Evolutionary conservation across 768 basidiomycete species (phyloP).

Genomic region (Xerocomellus amylosporus): DNA sequence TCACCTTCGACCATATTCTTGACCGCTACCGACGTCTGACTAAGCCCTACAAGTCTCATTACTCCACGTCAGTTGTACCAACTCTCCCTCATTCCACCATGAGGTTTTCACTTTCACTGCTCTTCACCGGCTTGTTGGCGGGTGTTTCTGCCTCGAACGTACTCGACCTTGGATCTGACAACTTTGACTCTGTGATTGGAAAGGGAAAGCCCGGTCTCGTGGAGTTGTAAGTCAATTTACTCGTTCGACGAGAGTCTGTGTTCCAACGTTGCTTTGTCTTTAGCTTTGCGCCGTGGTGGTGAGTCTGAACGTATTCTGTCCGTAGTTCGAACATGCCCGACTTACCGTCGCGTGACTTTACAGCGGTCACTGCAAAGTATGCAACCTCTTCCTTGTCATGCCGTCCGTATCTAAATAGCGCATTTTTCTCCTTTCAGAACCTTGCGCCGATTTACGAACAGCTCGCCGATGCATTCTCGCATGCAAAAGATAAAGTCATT

Average conservation of each 20-base stretch:
- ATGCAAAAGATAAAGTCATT: constrained; percentile 76
- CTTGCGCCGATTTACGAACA: constrained; percentile 88
- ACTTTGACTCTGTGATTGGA: constrained; percentile 76
- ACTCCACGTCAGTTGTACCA: constrained; percentile 29
- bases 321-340: neutral
- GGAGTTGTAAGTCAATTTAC: constrained; percentile 69
- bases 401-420: neutral
- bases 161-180: constrained; percentile 67
- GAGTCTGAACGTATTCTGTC: constrained; percentile 27
- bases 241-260: neutral
- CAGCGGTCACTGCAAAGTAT: constrained; percentile 87
- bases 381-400: constrained; percentile 2
- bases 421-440: constrained; percentile 47
- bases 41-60: constrained; percentile 10
- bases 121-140: constrained; percentile 55
- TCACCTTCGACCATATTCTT: neutral
- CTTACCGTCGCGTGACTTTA: neutral
- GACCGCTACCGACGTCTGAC: constrained; percentile 9
- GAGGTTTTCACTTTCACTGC: constrained; percentile 55
- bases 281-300: constrained; percentile 92
- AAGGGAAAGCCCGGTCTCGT: constrained; percentile 81
- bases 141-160: constrained; percentile 76
- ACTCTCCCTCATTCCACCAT: constrained; percentile 39
- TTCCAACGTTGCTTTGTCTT: neutral
- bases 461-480: constrained; percentile 81